Evolutionary conservation across 2,329 filamentous ascomycete species (phyloP).

Genomic region (Aureobasidium sp.): DNA sequence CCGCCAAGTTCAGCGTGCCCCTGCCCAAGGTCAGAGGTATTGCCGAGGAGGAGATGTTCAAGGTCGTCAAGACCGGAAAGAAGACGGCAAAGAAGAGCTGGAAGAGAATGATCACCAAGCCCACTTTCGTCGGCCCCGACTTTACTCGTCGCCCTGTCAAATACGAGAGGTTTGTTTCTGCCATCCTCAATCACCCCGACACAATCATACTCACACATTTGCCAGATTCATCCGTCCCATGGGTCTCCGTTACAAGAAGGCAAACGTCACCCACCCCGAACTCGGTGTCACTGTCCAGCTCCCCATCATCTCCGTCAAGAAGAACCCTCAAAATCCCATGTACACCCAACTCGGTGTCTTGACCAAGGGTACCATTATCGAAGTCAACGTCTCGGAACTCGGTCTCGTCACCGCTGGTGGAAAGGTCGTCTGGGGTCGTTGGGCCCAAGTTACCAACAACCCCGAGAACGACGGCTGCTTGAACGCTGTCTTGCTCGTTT

Average conservation of each 20-base stretch:
- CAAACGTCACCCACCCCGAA: constrained; percentile 62
- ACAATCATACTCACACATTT: constrained; percentile 19
- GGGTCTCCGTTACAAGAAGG: constrained; percentile 71
- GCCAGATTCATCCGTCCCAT: constrained; percentile 62
- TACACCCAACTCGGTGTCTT: constrained; percentile 90
- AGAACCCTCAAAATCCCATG: constrained; percentile 80
- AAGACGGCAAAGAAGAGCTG: constrained; percentile 79
- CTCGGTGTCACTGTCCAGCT: constrained; percentile 82
- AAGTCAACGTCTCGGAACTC: constrained; percentile 89
- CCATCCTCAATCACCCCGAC: neutral
- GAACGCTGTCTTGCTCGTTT: constrained; percentile 18
- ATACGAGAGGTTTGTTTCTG: constrained; percentile 39
- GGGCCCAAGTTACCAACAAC: constrained; percentile 61
- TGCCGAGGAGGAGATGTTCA: constrained; percentile 93
- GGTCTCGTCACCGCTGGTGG: constrained; percentile 84
- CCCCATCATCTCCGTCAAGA: constrained; percentile 57
- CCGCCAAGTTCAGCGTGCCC: constrained; percentile 85
- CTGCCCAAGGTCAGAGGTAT: constrained; percentile 92
- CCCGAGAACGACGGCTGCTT: constrained; percentile 56
- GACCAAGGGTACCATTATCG: constrained; percentile 75
- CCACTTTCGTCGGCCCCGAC: constrained; percentile 83
- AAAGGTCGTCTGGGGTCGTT: constrained; percentile 89
- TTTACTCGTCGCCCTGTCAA: constrained; percentile 86
- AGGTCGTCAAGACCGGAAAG: constrained; percentile 91
- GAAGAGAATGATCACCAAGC: constrained; percentile 63